Base-by-base conservation (phyloP, 306 rosid genomes). In the Cucurbita ficifolia region DNA sequence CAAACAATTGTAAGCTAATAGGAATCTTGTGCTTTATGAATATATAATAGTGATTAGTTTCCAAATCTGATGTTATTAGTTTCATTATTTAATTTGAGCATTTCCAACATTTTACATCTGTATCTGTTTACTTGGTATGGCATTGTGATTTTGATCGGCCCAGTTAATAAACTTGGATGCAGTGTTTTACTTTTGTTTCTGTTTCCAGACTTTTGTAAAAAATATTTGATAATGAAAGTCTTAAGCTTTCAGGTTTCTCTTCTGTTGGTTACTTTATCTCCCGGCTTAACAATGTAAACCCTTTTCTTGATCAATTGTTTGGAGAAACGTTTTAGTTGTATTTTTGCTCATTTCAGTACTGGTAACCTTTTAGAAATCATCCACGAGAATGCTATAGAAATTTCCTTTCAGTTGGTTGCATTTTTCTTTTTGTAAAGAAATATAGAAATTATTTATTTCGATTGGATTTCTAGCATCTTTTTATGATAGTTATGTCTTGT, bases 401-500 rank as follows among this genome's bases (percentile, higher is more conserved):
- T 45, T 69, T 69, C 21, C 42, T 48, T 61, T 13, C 40, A 45
- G 56, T 35, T 69, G 13, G 40, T 69, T 24, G 42, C 73, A 21
- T 45, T 43, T 10, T 67, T 11, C 53, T 22, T 22, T 43, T 46
- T 46, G 14, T 16, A 53, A 62, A 49, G 46, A 16, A 49, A 29
- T 61, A 18, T 72, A 68, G 19, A 76, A 49, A 58, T 56, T 61
- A 74, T 58, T 52, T 48, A 51, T 21, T 53, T 69, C 49, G 59
- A 40, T 72, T 50, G 1, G 68, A 59, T 36, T 72, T 78, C 45
- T 58, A 69, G 53, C 59, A 76, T 79, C 79, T 83, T 72, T 79
- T 62, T 74, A 74, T 83, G 76, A 78, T 82, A 81, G 65, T 81
- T 63, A 82, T 79, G 79, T 82, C 77, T 83, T 79, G 82, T 78